These are phyloP conservation scores for Penicillium sp. DNA, from an alignment of 2,329 filamentous ascomycete genomes.

Conservation along the genomic window DNA sequence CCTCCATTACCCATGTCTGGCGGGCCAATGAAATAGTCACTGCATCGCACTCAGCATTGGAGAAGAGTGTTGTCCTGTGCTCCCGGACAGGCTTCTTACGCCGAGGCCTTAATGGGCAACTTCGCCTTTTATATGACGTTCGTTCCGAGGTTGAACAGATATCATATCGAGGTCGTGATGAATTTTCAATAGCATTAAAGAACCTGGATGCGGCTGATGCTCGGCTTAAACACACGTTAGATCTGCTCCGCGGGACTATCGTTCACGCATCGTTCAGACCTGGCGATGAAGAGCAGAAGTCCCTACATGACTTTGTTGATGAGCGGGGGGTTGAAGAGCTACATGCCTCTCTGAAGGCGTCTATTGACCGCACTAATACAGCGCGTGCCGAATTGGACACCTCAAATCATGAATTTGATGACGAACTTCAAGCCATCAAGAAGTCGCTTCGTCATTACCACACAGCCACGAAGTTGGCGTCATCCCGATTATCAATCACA, in stretches of 20 bases:
- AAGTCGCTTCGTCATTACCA: conserved; percentile 51
- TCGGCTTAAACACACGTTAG: conserved; percentile 55
- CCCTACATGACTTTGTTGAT: conserved; percentile 65
- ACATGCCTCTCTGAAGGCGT: conserved; percentile 53
- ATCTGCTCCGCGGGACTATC: conserved; percentile 54
- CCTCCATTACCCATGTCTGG: conserved; percentile 76
- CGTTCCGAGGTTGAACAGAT: conserved; percentile 44
- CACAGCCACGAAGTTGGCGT: conserved; percentile 37
- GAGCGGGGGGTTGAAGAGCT: conserved; percentile 59
- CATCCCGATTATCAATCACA: conserved; percentile 33
- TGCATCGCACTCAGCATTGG: conserved; percentile 68
- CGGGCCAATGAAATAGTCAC: conserved; percentile 84
- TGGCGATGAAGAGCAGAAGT: conserved; percentile 48
- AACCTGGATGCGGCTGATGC: conserved; percentile 59
- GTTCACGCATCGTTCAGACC: conserved; percentile 58
- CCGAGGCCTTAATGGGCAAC: conserved; percentile 54
- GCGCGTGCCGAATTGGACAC: conserved; percentile 57
- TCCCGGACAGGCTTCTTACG: conserved; percentile 68
- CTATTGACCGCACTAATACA: conserved; percentile 59
- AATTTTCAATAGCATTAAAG: conserved; percentile 50
- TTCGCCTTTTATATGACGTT: conserved; percentile 44
- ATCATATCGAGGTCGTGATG: conserved; percentile 39
- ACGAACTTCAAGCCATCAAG: conserved; percentile 65
- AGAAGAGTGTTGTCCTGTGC: conserved; percentile 72
- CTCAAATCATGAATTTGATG: conserved; percentile 66